These are phyloP conservation scores for Boletellus deceptivus DNA, from an alignment of 1,284 basidiomycete species.

Conservation along the genomic window DNA sequence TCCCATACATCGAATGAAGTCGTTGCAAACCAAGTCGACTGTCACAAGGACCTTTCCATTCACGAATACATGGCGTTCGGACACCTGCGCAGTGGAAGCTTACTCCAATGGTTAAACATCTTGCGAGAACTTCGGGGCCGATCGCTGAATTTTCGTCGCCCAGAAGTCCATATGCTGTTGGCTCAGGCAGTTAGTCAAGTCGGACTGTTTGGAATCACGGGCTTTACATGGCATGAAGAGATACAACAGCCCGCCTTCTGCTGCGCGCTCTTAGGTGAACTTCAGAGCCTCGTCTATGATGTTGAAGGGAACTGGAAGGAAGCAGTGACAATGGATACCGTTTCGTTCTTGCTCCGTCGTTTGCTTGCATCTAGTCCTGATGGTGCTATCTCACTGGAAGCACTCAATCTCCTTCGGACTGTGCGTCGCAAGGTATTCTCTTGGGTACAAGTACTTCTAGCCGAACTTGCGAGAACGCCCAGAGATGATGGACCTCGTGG, in stretches of 20 bases:
- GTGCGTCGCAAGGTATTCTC: constrained; percentile 32
- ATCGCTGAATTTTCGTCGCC: neutral
- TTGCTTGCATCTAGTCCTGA: neutral
- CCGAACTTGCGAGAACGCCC: constrained; percentile 18
- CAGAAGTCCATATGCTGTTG: neutral
- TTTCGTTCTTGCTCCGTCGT: constrained; percentile 12
- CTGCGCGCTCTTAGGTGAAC: neutral
- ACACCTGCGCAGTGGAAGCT: neutral
- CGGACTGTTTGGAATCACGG: neutral
- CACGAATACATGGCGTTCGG: neutral
- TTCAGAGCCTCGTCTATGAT: constrained; percentile 9
- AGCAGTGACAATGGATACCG: constrained; percentile 6
- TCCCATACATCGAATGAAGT: neutral
- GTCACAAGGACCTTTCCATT: neutral
- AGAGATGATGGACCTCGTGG: constrained; percentile 28
- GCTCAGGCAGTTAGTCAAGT: neutral
- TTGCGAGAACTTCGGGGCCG: neutral
- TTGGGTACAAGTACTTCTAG: constrained; percentile 35
- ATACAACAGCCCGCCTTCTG: neutral
- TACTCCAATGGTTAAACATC: constrained; percentile 1
- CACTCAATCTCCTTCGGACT: constrained; percentile 27
- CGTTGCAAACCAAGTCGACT: neutral
- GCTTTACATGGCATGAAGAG: neutral
- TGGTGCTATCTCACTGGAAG: neutral
- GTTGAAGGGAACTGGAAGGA: constrained; percentile 39